Percentiles rank a stretch among this genome's conserved stretches.
phyloP scores from a whole-genome alignment of 805 yeast species.

The Suhomyces kilbournensis region DNA sequence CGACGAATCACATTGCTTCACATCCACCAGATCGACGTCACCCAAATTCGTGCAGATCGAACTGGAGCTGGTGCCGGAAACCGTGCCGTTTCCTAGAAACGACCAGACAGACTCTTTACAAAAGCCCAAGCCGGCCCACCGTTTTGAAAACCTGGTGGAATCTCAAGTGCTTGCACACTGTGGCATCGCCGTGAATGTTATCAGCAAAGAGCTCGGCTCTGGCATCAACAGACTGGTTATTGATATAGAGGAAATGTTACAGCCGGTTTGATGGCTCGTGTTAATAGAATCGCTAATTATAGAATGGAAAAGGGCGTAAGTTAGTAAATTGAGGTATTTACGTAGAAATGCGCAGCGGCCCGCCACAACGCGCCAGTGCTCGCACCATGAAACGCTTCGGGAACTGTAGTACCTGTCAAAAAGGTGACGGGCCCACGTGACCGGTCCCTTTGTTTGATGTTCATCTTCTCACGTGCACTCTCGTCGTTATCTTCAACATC shows the following conservation, averaged over 20 bases:
- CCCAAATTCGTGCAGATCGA: conserved; percentile 1
- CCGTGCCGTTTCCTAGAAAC: not conserved
- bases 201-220: not conserved
- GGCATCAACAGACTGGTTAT: conserved; percentile 2
- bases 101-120: not conserved
- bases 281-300: not conserved
- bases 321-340: too few relatives aligned
- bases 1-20: conserved; percentile 18
- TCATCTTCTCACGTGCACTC: not conserved
- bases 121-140: not conserved
- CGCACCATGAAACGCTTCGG: too few relatives aligned
- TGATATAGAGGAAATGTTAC: conserved; percentile 3
- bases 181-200: conserved; percentile 3
- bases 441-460: too few relatives aligned
- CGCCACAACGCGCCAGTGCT: too few relatives aligned
- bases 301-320: too few relatives aligned
- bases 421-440: too few relatives aligned
- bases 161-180: not conserved
- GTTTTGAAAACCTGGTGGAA: not conserved
- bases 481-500: not conserved
- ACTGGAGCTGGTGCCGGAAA: not conserved
- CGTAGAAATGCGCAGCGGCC: too few relatives aligned
- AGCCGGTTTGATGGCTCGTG: not conserved
- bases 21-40: conserved; percentile 1
- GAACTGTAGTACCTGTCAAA: too few relatives aligned